These are phyloP conservation scores for Tetrapisispora pingtungensis DNA, from an alignment of 805 yeast genomes.

Conservation along the genomic window DNA sequence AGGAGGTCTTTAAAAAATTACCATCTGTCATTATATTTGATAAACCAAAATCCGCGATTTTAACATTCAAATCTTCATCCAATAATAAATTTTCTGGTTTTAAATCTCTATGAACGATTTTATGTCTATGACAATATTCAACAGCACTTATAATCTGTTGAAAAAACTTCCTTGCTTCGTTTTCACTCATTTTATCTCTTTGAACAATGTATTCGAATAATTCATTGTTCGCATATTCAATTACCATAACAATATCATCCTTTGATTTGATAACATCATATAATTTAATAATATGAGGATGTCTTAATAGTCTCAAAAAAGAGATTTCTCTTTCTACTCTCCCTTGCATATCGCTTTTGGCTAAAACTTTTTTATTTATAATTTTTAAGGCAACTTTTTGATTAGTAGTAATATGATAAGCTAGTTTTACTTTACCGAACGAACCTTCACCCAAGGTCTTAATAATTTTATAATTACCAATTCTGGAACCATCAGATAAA, in stretches of 20 bases:
- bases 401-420: slow-evolving; percentile 82
- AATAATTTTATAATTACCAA: slow-evolving; percentile 88
- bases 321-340: slow-evolving; percentile 91
- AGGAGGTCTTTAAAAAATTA: slow-evolving; percentile 83
- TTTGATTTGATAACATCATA: slow-evolving; percentile 92
- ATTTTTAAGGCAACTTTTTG: slow-evolving; percentile 89
- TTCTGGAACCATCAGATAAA: slow-evolving; percentile 35
- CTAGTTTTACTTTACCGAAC: slow-evolving; percentile 89
- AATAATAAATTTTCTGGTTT: slow-evolving; percentile 88
- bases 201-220: slow-evolving; percentile 92
- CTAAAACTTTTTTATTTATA: slow-evolving; percentile 82
- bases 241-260: slow-evolving; percentile 94
- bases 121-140: slow-evolving; percentile 92
- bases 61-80: slow-evolving; percentile 84
- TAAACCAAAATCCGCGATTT: slow-evolving; percentile 92
- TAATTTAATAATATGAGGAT: slow-evolving; percentile 91
- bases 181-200: slow-evolving; percentile 84
- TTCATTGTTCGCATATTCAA: slow-evolving; percentile 94
- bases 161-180: slow-evolving; percentile 85
- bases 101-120: slow-evolving; percentile 91
- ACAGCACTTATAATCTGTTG: slow-evolving; percentile 96
- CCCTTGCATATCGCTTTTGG: slow-evolving; percentile 95
- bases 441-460: slow-evolving; percentile 94
- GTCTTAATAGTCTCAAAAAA: slow-evolving; percentile 76
- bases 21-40: slow-evolving; percentile 97